Percentiles rank a stretch among this genome's conserved stretches.
Conservation (phyloP, 2,329 filamentous ascomycete genomes). For the Aspergillus sp. region DNA sequence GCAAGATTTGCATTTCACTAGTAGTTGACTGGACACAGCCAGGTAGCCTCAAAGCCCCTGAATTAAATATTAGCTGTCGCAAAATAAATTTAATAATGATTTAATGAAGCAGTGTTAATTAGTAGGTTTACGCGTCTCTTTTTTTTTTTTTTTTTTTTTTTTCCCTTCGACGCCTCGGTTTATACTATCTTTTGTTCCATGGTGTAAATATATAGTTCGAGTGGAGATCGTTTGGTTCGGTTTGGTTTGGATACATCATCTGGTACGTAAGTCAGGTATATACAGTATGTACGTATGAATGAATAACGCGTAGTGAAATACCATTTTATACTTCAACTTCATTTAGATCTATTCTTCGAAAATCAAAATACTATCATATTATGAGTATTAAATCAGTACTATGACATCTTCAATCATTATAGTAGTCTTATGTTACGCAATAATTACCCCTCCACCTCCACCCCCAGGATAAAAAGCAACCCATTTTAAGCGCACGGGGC, state of each 20-base stretch:
- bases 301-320: constrained; percentile 7
- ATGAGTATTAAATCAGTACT: no score
- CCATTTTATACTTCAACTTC: constrained; percentile 1
- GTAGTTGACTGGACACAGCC: neutral
- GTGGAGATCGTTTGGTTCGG: neutral
- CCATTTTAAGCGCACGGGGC: neutral
- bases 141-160: neutral
- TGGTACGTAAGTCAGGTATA: neutral
- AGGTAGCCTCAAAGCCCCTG: neutral
- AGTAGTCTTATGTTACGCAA: no score
- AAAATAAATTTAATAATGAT: neutral
- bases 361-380: neutral
- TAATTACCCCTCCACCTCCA: neutral
- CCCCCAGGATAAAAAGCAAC: neutral
- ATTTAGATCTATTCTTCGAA: neutral
- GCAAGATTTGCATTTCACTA: neutral
- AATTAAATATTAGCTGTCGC: neutral
- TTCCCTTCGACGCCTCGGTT: neutral
- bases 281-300: constrained; percentile 7
- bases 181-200: neutral
- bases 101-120: neutral
- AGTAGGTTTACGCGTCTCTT: no score
- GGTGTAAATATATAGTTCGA: neutral
- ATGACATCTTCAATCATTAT: no score
- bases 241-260: neutral